Evolutionary conservation across 371 early-diverging fungal genomes (phyloP).

Genomic region (Mortierella sp.): DNA sequence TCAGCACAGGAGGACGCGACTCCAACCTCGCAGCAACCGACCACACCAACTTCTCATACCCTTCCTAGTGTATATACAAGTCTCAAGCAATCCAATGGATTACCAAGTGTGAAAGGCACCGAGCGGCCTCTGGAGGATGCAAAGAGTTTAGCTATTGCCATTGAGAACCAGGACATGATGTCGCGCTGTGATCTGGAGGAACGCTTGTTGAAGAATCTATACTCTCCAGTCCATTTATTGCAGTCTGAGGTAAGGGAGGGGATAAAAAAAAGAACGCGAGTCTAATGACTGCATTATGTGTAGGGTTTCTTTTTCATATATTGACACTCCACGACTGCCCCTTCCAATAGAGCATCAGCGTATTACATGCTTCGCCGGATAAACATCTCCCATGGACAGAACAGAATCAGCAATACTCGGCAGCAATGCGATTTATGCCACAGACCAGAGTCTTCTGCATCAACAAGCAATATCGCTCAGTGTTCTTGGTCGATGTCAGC

Average conservation of each 20-base stretch:
- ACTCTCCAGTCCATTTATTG: constrained; percentile 23
- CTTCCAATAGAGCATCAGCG: constrained; percentile 42
- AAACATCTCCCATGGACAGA: constrained; percentile 54
- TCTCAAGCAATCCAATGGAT: background rate
- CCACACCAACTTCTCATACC: background rate
- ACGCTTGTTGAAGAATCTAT: constrained; percentile 34
- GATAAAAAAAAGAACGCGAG: no score
- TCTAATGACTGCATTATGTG: no score
- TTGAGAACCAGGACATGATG: constrained; percentile 35
- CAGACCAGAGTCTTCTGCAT: constrained; percentile 70
- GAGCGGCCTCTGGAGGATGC: constrained; percentile 32
- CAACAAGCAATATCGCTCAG: constrained; percentile 67
- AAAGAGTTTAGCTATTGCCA: constrained; percentile 38
- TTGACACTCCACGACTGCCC: background rate
- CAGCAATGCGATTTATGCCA: constrained; percentile 65
- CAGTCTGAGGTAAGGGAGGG: constrained; percentile 29
- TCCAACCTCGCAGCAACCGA: background rate
- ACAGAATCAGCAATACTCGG: constrained; percentile 20
- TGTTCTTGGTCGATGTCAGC: constrained; percentile 77
- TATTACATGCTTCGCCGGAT: constrained; percentile 51
- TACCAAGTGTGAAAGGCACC: background rate
- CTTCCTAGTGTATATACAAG: background rate
- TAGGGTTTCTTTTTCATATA: background rate
- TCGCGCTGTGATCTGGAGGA: constrained; percentile 48
- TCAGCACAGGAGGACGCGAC: background rate